Conservation (phyloP, 2,329 filamentous ascomycete genomes). For the Aspergillaceae sp. region DNA sequence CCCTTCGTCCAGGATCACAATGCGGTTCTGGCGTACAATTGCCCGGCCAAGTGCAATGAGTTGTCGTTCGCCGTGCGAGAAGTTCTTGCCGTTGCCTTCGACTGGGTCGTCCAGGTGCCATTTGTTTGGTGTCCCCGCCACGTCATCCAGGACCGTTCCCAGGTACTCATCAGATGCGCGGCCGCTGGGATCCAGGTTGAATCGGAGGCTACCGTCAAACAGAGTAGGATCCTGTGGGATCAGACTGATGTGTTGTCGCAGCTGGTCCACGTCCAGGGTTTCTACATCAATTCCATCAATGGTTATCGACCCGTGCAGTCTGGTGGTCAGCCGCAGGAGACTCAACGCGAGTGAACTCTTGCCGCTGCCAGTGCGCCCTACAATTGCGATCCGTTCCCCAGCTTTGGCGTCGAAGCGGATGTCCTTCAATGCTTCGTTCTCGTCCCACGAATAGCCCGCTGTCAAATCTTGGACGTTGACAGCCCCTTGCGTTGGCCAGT, state of each 20-base stretch:
- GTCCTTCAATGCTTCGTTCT: conserved; percentile 59
- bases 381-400: conserved; percentile 60
- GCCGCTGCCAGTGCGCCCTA: conserved; percentile 64
- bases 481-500: conserved; percentile 63
- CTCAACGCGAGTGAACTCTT: conserved; percentile 66
- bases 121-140: conserved; percentile 2
- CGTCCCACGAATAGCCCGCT: conserved; percentile 58
- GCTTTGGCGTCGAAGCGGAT: conserved; percentile 55
- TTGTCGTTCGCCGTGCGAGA: conserved; percentile 46
- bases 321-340: conserved; percentile 65
- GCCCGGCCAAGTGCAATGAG: conserved; percentile 50
- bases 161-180: not conserved
- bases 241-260: conserved; percentile 62
- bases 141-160: conserved; percentile 2
- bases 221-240: conserved; percentile 62
- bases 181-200: conserved; percentile 16
- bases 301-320: conserved; percentile 52
- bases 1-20: conserved; percentile 24
- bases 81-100: conserved; percentile 5
- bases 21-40: conserved; percentile 31
- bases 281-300: conserved; percentile 68
- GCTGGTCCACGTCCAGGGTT: conserved; percentile 56
- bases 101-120: conserved; percentile 6
- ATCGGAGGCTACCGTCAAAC: conserved; percentile 20
- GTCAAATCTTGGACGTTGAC: conserved; percentile 61